Conservation (phyloP, 1,284 basidiomycete genomes). For the Athelia psychrophila region DNA sequence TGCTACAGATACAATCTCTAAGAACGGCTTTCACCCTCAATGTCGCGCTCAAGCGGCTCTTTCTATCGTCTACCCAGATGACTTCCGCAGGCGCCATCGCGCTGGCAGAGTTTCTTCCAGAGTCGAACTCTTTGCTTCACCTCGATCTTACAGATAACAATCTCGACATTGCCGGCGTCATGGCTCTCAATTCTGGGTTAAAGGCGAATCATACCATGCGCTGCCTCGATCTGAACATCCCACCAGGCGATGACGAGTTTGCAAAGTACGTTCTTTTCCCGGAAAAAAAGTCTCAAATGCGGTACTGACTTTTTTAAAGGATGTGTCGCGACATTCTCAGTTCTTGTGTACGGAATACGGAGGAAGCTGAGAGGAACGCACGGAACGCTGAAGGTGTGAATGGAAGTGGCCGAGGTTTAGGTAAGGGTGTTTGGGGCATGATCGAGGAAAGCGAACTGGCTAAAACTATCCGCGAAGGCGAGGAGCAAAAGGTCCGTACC, state of each 20-base stretch:
- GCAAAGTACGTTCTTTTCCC: conserved; percentile 54
- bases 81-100: conserved; percentile 89
- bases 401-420: conserved; percentile 36
- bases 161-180: conserved; percentile 87
- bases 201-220: conserved; percentile 83
- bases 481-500: conserved; percentile 54
- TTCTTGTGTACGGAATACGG: conserved; percentile 89
- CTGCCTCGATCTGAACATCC: conserved; percentile 92
- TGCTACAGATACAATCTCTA: conserved; percentile 74
- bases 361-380: conserved; percentile 63
- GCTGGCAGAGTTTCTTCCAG: conserved; percentile 94
- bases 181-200: conserved; percentile 87
- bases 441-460: conserved; percentile 81
- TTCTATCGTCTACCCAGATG: conserved; percentile 83
- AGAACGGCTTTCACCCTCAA: conserved; percentile 94
- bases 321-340: conserved; percentile 79
- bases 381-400: conserved; percentile 25
- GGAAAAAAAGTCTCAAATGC: neutral
- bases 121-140: conserved; percentile 84
- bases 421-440: conserved; percentile 75
- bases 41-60: conserved; percentile 88
- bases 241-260: conserved; percentile 85
- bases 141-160: conserved; percentile 83
- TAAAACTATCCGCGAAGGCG: conserved; percentile 58
- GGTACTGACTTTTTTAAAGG: conserved; percentile 26